A percentile compares a stretch with the other conserved stretches of the same genome.
Evolutionary conservation across 768 basidiomycete genomes (phyloP).

Genomic region (Boletus rubroflammeus): DNA sequence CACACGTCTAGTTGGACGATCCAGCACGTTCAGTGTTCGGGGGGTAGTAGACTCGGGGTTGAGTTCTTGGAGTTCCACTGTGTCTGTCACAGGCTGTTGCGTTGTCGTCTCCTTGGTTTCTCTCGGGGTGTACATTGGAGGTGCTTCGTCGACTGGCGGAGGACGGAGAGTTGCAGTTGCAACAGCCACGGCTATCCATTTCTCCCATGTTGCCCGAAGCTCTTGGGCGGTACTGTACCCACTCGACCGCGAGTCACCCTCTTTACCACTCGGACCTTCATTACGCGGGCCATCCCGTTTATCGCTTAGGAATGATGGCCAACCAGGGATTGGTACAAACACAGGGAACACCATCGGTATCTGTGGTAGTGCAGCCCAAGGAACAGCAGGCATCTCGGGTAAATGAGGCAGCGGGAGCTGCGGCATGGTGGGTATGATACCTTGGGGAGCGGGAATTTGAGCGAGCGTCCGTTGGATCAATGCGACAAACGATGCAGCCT

Average conservation of each 20-base stretch:
- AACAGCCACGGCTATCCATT: constrained; percentile 59
- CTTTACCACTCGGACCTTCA: constrained; percentile 28
- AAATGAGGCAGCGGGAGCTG: constrained; percentile 51
- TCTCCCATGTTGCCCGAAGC: constrained; percentile 70
- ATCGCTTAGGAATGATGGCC: constrained; percentile 61
- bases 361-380: constrained; percentile 61
- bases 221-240: constrained; percentile 55
- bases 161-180: constrained; percentile 45
- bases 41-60: constrained; percentile 12
- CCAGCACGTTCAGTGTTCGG: constrained; percentile 26
- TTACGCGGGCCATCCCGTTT: constrained; percentile 36
- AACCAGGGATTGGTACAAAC: constrained; percentile 62
- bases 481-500: constrained; percentile 53
- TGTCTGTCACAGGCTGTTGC: constrained; percentile 1
- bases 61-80: constrained; percentile 1
- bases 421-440: constrained; percentile 53
- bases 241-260: constrained; percentile 34
- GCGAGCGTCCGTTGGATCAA: constrained; percentile 74
- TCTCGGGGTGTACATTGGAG: constrained; percentile 71
- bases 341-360: constrained; percentile 79
- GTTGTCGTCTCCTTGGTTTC: constrained; percentile 28
- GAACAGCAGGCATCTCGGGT: constrained; percentile 63
- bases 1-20: constrained; percentile 39
- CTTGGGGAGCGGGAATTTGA: constrained; percentile 52
- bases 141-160: constrained; percentile 49